Evolutionary conservation across 2,329 filamentous ascomycete species (phyloP).

Genomic region (Penicillium janthinellum): DNA sequence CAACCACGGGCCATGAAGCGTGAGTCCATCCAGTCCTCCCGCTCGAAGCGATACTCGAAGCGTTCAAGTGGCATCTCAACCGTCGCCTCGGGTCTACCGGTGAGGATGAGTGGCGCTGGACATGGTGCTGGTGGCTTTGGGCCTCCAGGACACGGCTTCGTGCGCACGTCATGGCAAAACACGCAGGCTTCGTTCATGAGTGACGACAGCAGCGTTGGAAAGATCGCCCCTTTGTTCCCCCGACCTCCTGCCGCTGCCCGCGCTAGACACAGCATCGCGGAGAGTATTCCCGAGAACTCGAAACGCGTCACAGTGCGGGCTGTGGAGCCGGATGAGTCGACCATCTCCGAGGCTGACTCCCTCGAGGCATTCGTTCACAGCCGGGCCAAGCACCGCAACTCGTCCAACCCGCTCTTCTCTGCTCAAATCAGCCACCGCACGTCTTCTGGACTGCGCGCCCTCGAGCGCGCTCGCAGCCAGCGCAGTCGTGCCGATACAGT

Average conservation of each 20-base stretch:
- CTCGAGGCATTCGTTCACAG: conserved; percentile 43
- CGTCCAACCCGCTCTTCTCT: conserved; percentile 42
- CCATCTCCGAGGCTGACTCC: conserved; percentile 39
- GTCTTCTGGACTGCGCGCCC: conserved; percentile 37
- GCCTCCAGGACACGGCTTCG: conserved; percentile 38
- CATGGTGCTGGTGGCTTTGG: conserved; percentile 45
- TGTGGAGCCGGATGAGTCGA: conserved; percentile 34
- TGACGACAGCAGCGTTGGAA: conserved; percentile 39
- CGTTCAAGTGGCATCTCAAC: conserved; percentile 43
- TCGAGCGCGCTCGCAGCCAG: conserved; percentile 39
- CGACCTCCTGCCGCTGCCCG: conserved; percentile 32
- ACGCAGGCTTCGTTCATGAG: conserved; percentile 37
- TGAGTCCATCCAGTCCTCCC: conserved; percentile 38
- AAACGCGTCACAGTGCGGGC: conserved; percentile 36
- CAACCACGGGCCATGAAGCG: conserved; percentile 41
- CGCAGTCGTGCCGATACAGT: conserved; percentile 41
- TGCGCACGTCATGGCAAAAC: conserved; percentile 43
- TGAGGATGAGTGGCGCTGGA: conserved; percentile 45
- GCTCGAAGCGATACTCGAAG: conserved; percentile 40
- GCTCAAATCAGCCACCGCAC: conserved; percentile 37
- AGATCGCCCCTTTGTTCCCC: conserved; percentile 40
- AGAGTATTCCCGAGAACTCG: conserved; percentile 29
- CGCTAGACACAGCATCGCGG: conserved; percentile 31
- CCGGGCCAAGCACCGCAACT: conserved; percentile 42
- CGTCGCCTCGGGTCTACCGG: conserved; percentile 40